phyloP scores from a whole-genome alignment of 495 filamentous ascomycete genomes.

The Hypoxylon cercidicola region DNA sequence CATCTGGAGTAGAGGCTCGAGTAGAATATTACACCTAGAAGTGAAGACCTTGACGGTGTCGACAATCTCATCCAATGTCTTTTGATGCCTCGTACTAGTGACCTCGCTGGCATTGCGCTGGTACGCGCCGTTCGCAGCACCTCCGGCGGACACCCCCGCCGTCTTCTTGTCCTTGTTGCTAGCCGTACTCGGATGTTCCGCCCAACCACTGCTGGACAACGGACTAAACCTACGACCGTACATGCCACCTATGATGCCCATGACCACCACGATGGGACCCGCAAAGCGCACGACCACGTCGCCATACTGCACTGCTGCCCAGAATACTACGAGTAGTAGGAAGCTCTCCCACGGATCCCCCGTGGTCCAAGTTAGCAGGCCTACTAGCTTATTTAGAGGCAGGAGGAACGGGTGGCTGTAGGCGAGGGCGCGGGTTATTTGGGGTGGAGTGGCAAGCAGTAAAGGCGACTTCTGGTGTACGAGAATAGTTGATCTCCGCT shows the following conservation, averaged over 20 bases:
- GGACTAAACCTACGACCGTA: constrained; percentile 90
- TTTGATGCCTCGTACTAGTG: constrained; percentile 72
- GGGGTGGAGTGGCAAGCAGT: constrained; percentile 90
- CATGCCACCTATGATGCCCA: constrained; percentile 87
- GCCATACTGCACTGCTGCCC: constrained; percentile 85
- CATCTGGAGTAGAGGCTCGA: constrained; percentile 86
- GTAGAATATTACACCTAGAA: constrained; percentile 85
- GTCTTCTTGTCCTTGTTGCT: constrained; percentile 56
- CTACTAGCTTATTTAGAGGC: constrained; percentile 82
- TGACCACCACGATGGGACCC: constrained; percentile 84
- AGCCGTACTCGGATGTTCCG: constrained; percentile 51
- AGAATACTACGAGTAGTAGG: constrained; percentile 83
- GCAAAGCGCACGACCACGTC: constrained; percentile 80
- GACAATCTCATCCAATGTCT: constrained; percentile 95
- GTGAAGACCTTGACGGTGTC: constrained; percentile 90
- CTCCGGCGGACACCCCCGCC: constrained; percentile 52
- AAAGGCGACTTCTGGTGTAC: constrained; percentile 97
- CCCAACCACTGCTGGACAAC: constrained; percentile 84
- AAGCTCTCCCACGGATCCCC: constrained; percentile 97
- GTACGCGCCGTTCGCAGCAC: constrained; percentile 57
- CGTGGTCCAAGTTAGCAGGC: constrained; percentile 91
- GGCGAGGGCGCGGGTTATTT: constrained; percentile 89
- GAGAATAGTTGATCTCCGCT: constrained; percentile 86
- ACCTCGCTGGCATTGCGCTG: constrained; percentile 65
- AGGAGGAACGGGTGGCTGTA: constrained; percentile 94